Percentiles rank a stretch among this genome's conserved stretches.
phyloP scores from a whole-genome alignment of 768 basidiomycete species.

The Lactarius vividus region DNA sequence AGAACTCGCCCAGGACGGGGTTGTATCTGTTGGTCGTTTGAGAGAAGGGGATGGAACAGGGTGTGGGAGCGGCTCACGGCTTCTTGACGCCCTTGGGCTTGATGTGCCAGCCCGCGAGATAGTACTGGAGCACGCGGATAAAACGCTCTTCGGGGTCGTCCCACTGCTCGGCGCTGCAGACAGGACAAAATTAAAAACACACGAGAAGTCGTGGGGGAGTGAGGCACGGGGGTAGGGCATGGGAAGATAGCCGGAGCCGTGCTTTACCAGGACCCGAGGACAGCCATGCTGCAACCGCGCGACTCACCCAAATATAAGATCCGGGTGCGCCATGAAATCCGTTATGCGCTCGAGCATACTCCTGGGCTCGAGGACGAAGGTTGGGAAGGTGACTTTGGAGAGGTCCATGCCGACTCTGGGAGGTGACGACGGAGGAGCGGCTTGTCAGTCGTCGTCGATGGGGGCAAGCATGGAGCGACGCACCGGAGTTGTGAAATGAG shows the following conservation, averaged over 20 bases:
- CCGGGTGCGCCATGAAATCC: constrained; percentile 98
- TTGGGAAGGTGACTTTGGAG: constrained; percentile 88
- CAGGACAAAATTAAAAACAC: constrained; percentile 1
- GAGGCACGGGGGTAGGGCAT: not conserved
- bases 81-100: constrained; percentile 99
- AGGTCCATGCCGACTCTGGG: constrained; percentile 94
- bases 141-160: constrained; percentile 87
- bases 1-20: constrained; percentile 96
- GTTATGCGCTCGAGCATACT: constrained; percentile 98
- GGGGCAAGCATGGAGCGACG: constrained; percentile 28
- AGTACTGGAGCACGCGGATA: constrained; percentile 87
- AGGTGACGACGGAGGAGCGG: no score
- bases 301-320: constrained; percentile 92
- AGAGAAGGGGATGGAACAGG: constrained; percentile 9
- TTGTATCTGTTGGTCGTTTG: constrained; percentile 59
- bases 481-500: constrained; percentile 88
- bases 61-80: constrained; percentile 57
- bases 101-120: constrained; percentile 99
- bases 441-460: not conserved
- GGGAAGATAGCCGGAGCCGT: no score
- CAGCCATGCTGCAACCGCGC: constrained; percentile 11
- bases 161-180: constrained; percentile 69
- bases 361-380: constrained; percentile 94
- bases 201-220: not conserved
- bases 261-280: not conserved